Base-by-base conservation (phyloP, 106 monocot genomes). In the Alisma plantagoaquatica region DNA sequence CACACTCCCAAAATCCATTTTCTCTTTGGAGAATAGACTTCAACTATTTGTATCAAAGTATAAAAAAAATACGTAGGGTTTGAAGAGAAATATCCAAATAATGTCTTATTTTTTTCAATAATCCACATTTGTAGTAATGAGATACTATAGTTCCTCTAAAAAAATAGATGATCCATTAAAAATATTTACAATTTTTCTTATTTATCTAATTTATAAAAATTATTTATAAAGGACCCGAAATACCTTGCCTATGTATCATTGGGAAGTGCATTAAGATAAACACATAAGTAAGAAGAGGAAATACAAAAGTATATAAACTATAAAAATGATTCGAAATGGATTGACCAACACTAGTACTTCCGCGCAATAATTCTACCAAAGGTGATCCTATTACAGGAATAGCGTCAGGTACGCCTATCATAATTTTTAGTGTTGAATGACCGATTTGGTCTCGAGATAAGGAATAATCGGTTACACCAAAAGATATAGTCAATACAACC, bases 251-350 rank as follows among this genome's bases (percentile, higher is more conserved):
- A 57, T 16, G n/a, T 33, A 67, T 67, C 57, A 48, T 57, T 56
- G 6, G 48, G 25, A 67, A 67, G 33, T 47, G 66, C 47, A 57
- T 57, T 56, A 67, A 67, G 33, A 56, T 67, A 67, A 65, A 67
- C 57, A 57, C 31, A 12, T 12, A 25, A 24, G 23, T 24, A 41
- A 52, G 27, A 44, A 51, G 10, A 43, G 44, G 41, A 17, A 43
- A 45, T 54, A 54, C 64, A 64, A 45, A 54, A 31, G 43, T 64
- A 14, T 54, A 54, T 54, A 64, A 64, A 53, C 43, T 64, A 52
- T 54, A 54, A 64, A 64, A 64, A 64, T 4, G 10, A 20, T 42
- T 42, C 12, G 29, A 54, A 30, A 44, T 21, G 30, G 46, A 46
- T 47, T 46, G 33, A 0, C 61, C 61, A 14, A 27, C 33, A 35